A percentile compares a stretch with the other conserved stretches of the same genome.
Conservation (phyloP, 306 rosid species). For the Vicia sativa region DNA sequence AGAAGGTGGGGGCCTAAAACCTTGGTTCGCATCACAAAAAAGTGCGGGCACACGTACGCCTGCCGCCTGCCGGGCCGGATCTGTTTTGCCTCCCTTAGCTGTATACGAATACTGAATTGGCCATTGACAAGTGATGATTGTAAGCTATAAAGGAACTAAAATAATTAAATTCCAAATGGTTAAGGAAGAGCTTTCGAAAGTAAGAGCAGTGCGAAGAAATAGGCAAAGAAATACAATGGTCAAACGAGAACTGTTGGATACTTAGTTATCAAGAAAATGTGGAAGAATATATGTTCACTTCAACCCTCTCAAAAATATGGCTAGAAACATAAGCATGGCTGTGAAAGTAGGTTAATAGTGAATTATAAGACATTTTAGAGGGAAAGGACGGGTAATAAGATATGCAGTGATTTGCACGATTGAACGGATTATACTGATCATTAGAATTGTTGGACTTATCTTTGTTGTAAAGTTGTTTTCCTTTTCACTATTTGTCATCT, state of each 20-base stretch:
- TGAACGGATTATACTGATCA: conserved; percentile 1
- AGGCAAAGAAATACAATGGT: not conserved
- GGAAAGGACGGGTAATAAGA: conserved; percentile 2
- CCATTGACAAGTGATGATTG: conserved; percentile 10
- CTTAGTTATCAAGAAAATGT: conserved; percentile 27
- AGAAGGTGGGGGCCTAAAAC: too few relatives aligned
- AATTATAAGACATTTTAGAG: not conserved
- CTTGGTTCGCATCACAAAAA: too few relatives aligned
- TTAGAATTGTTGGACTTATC: conserved; percentile 14
- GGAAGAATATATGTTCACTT: not conserved
- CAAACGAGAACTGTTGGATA: conserved; percentile 11
- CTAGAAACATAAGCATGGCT: not conserved
- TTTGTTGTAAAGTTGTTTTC: not conserved
- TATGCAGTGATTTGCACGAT: conserved; percentile 7
- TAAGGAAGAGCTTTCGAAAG: not conserved
- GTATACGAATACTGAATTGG: conserved; percentile 18
- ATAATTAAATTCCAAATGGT: not conserved
- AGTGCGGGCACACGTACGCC: too few relatives aligned
- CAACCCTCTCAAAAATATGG: not conserved
- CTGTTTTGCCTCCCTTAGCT: too few relatives aligned
- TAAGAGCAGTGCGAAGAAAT: conserved; percentile 8
- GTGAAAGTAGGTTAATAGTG: not conserved
- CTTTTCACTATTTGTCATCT: not conserved
- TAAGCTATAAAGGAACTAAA: not conserved
- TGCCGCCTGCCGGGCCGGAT: too few relatives aligned